These are phyloP conservation scores for Capsella rubella DNA, from an alignment of 441 rosid species.

Conservation along the genomic window DNA sequence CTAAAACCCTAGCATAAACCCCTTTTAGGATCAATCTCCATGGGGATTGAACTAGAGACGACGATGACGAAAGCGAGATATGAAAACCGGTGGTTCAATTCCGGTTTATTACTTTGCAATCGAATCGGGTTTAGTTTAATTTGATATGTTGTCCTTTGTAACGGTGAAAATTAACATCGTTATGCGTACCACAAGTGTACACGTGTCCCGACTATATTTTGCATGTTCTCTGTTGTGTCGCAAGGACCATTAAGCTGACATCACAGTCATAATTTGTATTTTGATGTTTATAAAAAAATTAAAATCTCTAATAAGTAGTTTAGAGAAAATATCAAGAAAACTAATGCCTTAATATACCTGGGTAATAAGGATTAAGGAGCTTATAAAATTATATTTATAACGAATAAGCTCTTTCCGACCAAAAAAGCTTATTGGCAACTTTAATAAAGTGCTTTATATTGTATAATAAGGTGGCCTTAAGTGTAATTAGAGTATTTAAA, in stretches of 20 bases:
- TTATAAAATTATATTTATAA: no score
- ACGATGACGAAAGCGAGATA: not conserved
- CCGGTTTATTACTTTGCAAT: not conserved
- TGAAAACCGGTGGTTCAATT: constrained; percentile 30
- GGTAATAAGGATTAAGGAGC: no score
- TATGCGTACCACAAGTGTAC: not conserved
- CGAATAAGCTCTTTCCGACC: not conserved
- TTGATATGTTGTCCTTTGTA: not conserved
- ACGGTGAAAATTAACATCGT: constrained; percentile 1
- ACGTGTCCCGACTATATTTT: constrained; percentile 23
- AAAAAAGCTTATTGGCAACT: not conserved
- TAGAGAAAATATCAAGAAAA: not conserved
- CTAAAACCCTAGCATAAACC: constrained; percentile 21
- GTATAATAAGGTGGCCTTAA: not conserved
- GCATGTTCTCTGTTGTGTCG: constrained; percentile 42
- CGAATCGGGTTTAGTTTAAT: not conserved
- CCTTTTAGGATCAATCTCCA: not conserved
- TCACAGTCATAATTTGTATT: not conserved
- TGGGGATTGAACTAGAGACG: not conserved
- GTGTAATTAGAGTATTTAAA: constrained; percentile 1
- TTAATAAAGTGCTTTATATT: not conserved
- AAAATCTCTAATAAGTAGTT: no score
- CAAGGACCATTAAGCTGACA: constrained; percentile 6
- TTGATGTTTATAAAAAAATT: no score
- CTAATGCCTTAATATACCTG: no score